Evolutionary conservation across 176 grass and related monocot species (phyloP).

Genomic region (Paspalum vaginatum): DNA sequence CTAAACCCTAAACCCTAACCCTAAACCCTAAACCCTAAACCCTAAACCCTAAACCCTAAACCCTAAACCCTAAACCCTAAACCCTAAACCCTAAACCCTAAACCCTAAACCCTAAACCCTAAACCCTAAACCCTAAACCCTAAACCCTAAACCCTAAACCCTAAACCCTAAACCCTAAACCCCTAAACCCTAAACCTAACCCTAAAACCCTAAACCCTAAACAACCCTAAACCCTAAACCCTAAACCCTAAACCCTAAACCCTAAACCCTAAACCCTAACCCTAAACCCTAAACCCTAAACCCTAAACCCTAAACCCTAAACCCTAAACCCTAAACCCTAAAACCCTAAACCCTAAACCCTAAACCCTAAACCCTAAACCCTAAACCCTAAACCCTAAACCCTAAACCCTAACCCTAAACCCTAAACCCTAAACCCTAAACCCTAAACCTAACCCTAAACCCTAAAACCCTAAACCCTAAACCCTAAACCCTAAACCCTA

Average conservation of each 20-base stretch:
- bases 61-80: background rate
- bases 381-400: conserved; percentile 4
- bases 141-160: background rate
- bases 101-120: background rate
- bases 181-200: background rate
- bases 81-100: background rate
- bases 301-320: too few species aligned
- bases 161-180: background rate
- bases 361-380: conserved; percentile 14
- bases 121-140: background rate
- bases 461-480: too few species aligned
- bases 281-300: too few species aligned
- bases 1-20: background rate
- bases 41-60: background rate
- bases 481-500: background rate
- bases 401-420: background rate
- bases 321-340: conserved; percentile 7
- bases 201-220: background rate
- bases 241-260: background rate
- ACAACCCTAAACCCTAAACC: background rate
- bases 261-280: background rate
- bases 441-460: too few species aligned
- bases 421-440: background rate
- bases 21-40: background rate
- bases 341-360: conserved; percentile 25